Evolutionary conservation across 2,329 filamentous ascomycete genomes (phyloP).

Genomic region (Colletotrichum neosansevieriae): DNA sequence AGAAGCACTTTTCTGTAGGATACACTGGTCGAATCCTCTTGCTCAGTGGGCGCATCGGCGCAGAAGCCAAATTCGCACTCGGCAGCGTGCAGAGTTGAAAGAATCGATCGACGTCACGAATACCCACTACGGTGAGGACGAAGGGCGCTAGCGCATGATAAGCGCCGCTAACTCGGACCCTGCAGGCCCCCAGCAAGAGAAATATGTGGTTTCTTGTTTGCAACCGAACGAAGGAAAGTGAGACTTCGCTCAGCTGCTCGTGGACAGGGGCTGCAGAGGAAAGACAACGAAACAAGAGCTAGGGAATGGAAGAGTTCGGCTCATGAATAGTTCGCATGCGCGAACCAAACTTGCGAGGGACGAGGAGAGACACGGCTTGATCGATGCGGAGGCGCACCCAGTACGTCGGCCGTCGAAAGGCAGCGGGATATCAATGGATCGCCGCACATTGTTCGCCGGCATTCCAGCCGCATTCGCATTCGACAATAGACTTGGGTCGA

Average conservation of each 20-base stretch:
- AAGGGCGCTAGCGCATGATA: conserved; percentile 29
- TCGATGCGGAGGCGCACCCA: background rate
- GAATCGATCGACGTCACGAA: conserved; percentile 38
- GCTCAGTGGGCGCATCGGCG: background rate
- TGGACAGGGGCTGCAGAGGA: background rate
- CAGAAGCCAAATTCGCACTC: conserved; percentile 18
- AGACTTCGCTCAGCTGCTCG: conserved; percentile 13
- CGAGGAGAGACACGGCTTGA: background rate
- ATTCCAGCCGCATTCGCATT: conserved; percentile 19
- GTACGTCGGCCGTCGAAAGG: background rate
- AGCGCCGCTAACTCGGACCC: conserved; percentile 36
- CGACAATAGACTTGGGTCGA: conserved; percentile 7
- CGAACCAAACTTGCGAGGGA: background rate
- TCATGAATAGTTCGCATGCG: background rate
- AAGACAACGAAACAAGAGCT: conserved; percentile 19
- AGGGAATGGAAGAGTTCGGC: background rate
- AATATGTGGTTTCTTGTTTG: conserved; percentile 25
- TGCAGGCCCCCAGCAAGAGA: conserved; percentile 28
- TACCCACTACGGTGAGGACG: conserved; percentile 25
- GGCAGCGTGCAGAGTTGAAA: conserved; percentile 22
- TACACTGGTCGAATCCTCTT: conserved; percentile 5
- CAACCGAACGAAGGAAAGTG: conserved; percentile 19
- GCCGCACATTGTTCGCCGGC: conserved; percentile 10
- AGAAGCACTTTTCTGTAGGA: background rate
- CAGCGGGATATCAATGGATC: background rate